These are phyloP conservation scores for Diaporthe capsici DNA, from an alignment of 2,329 filamentous ascomycete genomes.

Conservation along the genomic window DNA sequence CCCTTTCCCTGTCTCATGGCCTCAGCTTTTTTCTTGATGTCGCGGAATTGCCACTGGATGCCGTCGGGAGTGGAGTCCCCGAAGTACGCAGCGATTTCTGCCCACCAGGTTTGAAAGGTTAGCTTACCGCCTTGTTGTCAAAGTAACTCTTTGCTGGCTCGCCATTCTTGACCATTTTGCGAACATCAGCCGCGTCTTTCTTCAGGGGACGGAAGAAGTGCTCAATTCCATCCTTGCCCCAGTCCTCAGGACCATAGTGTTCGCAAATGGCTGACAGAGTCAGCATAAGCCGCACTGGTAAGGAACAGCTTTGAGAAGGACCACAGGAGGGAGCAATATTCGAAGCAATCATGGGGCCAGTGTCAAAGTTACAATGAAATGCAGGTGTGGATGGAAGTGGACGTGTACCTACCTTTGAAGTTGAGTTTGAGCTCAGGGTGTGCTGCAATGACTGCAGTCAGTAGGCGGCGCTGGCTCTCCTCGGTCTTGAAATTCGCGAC, in stretches of 20 bases:
- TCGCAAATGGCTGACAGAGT: conserved; percentile 59
- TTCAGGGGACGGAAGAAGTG: conserved; percentile 66
- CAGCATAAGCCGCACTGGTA: conserved; percentile 43
- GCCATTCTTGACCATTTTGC: conserved; percentile 51
- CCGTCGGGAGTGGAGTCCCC: conserved; percentile 71
- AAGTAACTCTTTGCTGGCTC: conserved; percentile 60
- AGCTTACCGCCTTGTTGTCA: conserved; percentile 43
- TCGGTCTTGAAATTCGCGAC: conserved; percentile 72
- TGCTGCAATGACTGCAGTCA: conserved; percentile 73
- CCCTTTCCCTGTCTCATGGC: conserved; percentile 52
- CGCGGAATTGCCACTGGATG: conserved; percentile 72
- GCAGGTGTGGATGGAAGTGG: not conserved
- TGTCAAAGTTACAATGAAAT: not conserved
- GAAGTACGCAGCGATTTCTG: conserved; percentile 73
- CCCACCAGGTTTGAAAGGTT: conserved; percentile 33
- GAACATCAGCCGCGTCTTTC: conserved; percentile 57
- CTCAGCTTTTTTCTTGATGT: conserved; percentile 67
- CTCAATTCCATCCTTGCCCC: conserved; percentile 61
- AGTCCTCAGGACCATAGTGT: conserved; percentile 63
- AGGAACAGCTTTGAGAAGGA: not conserved
- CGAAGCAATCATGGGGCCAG: not conserved
- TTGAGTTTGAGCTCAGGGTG: conserved; percentile 69
- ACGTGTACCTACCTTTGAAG: conserved; percentile 68
- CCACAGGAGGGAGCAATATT: not conserved
- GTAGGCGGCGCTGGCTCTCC: conserved; percentile 71